A percentile compares a stretch with the other conserved stretches of the same genome.
Evolutionary conservation across 768 basidiomycete genomes (phyloP).

Genomic region (Pleurotus sapidus): DNA sequence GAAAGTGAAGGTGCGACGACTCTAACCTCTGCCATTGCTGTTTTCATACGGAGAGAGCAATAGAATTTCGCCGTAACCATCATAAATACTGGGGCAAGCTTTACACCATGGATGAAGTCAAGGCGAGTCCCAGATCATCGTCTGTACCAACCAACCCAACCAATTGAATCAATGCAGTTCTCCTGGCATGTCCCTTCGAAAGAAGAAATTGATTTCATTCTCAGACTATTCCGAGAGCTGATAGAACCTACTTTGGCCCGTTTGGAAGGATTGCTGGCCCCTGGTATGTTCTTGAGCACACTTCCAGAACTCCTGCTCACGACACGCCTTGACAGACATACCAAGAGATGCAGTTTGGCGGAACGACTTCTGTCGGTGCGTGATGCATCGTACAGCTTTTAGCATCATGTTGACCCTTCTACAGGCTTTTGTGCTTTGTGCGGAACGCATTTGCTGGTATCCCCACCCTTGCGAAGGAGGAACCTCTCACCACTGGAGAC

Average conservation of each 20-base stretch:
- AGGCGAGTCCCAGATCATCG: conserved; percentile 37
- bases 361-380: conserved; percentile 82
- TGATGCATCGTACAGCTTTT: conserved; percentile 5
- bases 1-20: conserved; percentile 53
- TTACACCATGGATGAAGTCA: conserved; percentile 67
- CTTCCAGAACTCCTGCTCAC: not conserved
- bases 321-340: conserved; percentile 25
- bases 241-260: conserved; percentile 58
- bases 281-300: conserved; percentile 29
- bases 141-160: not conserved
- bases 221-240: conserved; percentile 65
- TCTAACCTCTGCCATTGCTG: not conserved
- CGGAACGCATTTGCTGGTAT: conserved; percentile 75
- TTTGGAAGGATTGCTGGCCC: conserved; percentile 56
- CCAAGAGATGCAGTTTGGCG: conserved; percentile 66
- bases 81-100: conserved; percentile 80
- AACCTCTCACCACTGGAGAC: conserved; percentile 43
- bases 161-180: conserved; percentile 33
- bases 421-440: conserved; percentile 66
- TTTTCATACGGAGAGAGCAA: not conserved
- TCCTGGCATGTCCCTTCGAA: conserved; percentile 76
- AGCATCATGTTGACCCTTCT: not conserved
- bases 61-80: conserved; percentile 70
- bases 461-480: conserved; percentile 60
- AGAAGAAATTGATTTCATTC: conserved; percentile 72